Base-by-base conservation (phyloP, 441 rosid genomes). In the Monsonia emarginata region DNA sequence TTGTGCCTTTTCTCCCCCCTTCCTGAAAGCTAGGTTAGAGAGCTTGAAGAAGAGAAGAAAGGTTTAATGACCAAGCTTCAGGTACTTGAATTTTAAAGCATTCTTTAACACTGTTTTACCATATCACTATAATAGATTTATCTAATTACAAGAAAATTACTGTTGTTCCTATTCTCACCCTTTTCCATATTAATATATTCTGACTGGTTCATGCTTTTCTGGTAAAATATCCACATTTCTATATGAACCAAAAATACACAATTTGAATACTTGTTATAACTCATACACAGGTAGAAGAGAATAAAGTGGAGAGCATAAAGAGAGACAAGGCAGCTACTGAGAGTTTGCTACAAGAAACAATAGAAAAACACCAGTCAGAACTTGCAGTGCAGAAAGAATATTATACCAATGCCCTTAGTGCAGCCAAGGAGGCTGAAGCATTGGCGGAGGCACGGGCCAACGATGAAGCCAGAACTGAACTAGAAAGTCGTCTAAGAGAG, bases 31-130 rank as follows among this genome's bases (percentile, higher is more conserved):
- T 79, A 94, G 98, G 85, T 88, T 70, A 82, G 97, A 79, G 98
- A 91, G 81, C 80, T 82, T 64, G 99, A 95, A 80, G 99, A 95
- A 81, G 99, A 95, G 84, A 95, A 91, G 90, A 89, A 88, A 86
- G 95, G 97, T 71, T 75, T 95, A 80, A 76, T 69, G 69, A 83
- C 97, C 68, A 95, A 91, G 79, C 95, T 95, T 84, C 99, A 88
- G 96, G 99, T 91, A 83, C 79, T 79, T 76, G 72, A 70, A 69
- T 68, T 68, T 16, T 16, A 24, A 56, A 42, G 22, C 38, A 54
- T 62, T 59, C 72, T 66, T 66, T 28, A 54, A 38, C 59, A 61
- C 64, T 59, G 50, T 62, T 16, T 56, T 25, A 0, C n/a, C 32
- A 56, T 56, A 26, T 24, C 8, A 22, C 32, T 24, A 56, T 56